phyloP scores from a whole-genome alignment of 805 yeast species.

The Priceomyces castillae region DNA sequence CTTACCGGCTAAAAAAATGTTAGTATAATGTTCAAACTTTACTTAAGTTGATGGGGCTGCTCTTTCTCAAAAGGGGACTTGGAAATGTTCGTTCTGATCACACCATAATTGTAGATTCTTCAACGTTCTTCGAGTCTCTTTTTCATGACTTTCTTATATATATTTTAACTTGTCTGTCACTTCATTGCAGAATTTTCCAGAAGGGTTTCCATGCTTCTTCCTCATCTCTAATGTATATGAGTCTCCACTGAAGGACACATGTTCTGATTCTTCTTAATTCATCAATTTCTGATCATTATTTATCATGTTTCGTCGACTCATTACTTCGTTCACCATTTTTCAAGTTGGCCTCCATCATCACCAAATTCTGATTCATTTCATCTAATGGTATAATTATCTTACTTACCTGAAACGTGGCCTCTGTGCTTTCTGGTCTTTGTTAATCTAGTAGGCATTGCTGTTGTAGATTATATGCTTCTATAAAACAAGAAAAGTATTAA shows the following conservation, averaged over 20 bases:
- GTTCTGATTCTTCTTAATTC: not conserved
- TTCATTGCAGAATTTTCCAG: too few species aligned
- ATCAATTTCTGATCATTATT: not conserved
- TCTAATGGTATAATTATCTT: slow-evolving; percentile 6
- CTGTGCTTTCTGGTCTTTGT: slow-evolving; percentile 99
- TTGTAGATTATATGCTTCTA: slow-evolving; percentile 10
- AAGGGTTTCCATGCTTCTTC: too few species aligned
- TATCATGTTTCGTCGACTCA: not conserved
- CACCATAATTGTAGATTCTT: too few species aligned
- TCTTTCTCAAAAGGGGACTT: too few species aligned
- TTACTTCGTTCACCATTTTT: not conserved
- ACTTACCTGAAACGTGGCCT: slow-evolving; percentile 99
- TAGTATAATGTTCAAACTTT: slow-evolving; percentile 22
- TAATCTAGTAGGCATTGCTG: slow-evolving; percentile 95
- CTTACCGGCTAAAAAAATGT: slow-evolving; percentile 81
- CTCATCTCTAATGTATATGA: too few species aligned
- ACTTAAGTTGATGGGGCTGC: too few species aligned
- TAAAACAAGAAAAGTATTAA: slow-evolving; percentile 3
- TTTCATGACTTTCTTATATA: too few species aligned
- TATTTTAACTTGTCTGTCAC: too few species aligned
- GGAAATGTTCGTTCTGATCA: too few species aligned
- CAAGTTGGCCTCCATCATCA: not conserved
- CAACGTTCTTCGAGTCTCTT: too few species aligned
- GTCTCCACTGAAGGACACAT: too few species aligned
- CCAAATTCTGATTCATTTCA: not conserved